phyloP scores from a whole-genome alignment of 2,329 filamentous ascomycete genomes.

The Pyricularia sp. region DNA sequence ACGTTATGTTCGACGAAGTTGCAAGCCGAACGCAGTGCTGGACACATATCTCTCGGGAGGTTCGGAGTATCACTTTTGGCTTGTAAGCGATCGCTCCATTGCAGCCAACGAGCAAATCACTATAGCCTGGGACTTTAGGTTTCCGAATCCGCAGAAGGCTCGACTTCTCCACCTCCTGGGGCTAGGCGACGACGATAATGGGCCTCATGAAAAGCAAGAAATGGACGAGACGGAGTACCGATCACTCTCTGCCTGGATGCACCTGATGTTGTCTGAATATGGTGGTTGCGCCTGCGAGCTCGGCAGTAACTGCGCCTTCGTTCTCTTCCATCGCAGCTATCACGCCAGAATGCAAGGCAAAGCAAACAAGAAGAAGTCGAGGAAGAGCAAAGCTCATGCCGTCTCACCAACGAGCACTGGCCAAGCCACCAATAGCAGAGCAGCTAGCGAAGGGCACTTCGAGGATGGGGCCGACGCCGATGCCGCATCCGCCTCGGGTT shows the following conservation, averaged over 20 bases:
- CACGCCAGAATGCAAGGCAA: conserved; percentile 34
- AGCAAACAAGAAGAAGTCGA: conserved; percentile 37
- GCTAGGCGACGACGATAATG: conserved; percentile 48
- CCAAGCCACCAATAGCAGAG: conserved; percentile 53
- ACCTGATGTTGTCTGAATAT: conserved; percentile 64
- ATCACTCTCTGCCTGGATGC: conserved; percentile 54
- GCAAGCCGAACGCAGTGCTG: conserved; percentile 77
- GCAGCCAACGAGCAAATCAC: conserved; percentile 53
- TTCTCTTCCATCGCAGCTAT: conserved; percentile 52
- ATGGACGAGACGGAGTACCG: conserved; percentile 52
- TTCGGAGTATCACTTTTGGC: conserved; percentile 84
- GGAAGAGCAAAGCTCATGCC: conserved; percentile 41
- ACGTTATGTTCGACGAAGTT: conserved; percentile 87
- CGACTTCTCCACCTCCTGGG: conserved; percentile 52
- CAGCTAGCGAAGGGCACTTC: conserved; percentile 50
- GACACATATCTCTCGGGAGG: conserved; percentile 75
- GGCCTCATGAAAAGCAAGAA: conserved; percentile 38
- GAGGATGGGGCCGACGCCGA: conserved; percentile 49
- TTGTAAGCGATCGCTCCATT: conserved; percentile 74
- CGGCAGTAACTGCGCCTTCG: conserved; percentile 53
- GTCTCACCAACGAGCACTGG: conserved; percentile 55
- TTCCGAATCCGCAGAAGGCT: conserved; percentile 42
- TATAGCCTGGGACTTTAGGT: conserved; percentile 58
- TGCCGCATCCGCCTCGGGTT: conserved; percentile 36
- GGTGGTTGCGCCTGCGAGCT: conserved; percentile 70